Base-by-base conservation (phyloP, 179 eudicot species). In the Corrigiola litoralis region DNA sequence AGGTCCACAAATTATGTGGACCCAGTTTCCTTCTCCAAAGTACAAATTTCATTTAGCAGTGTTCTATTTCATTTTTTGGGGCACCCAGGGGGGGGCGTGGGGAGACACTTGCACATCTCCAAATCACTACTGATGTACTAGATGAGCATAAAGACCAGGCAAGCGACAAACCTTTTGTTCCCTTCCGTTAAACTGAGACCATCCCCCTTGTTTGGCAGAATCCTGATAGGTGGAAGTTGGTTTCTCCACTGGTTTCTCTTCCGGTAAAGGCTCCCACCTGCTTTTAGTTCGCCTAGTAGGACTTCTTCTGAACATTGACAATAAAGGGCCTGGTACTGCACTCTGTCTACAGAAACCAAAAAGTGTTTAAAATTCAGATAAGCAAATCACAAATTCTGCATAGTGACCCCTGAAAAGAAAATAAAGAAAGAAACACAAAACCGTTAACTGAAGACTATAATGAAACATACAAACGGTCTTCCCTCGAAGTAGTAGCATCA, bases 221-320 rank as follows among this genome's bases (percentile, higher is more conserved):
- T 73, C 84, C 53, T 69, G 75, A 75, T 81, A 68, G 57, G 72
- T 66, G 57, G 86, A 48, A 28, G 75, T 61, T 13, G 77, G 72
- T 68, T 82, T 85, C 49, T 80, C 82, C 57, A 72, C 77, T 65
- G 71, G 62, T 56, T 87, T 87, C 61, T 85, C 89, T 72, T 85
- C 96, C 48, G 84, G 72, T 67, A 92, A 42, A 70, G 98, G 98
- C 80, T 92, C 98, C 98, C 98, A 92, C 78, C 98, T 81, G 81
- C 96, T 92, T 77, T 92, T 92, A 51, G 86, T 49, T 56, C 98
- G 88, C 75, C 95, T 86, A 74, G 75, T 81, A 17, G 96, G 95
- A 72, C 96, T 92, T 81, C 85, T 85, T 80, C 74, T 83, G 60
- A 74, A 82, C 41, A 67, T 77, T 46, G 84, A 61, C 61, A 79